These are phyloP conservation scores for Verticillium tricorpus DNA, from an alignment of 2,329 filamentous ascomycete genomes.

Conservation along the genomic window DNA sequence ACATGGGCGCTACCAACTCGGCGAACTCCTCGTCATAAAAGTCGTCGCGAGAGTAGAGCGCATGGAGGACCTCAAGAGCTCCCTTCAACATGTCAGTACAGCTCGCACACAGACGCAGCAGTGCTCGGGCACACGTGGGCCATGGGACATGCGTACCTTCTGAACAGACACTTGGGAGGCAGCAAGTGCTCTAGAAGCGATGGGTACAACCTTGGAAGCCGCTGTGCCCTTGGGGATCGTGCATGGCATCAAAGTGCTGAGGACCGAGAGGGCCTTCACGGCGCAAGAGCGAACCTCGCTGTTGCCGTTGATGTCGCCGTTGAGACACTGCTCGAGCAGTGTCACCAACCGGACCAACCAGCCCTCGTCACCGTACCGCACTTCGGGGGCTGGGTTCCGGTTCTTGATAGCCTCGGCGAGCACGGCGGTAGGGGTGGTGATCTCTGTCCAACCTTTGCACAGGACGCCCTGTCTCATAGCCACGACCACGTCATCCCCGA, in stretches of 20 bases:
- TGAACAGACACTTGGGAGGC: slow-evolving; percentile 68
- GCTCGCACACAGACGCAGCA: neutral
- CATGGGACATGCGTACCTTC: slow-evolving; percentile 46
- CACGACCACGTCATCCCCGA: slow-evolving; percentile 81
- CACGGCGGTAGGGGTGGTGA: slow-evolving; percentile 77
- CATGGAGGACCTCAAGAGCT: slow-evolving; percentile 77
- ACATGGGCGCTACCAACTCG: slow-evolving; percentile 75
- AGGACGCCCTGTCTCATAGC: slow-evolving; percentile 77
- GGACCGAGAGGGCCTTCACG: slow-evolving; percentile 69
- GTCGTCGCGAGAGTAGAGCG: slow-evolving; percentile 70
- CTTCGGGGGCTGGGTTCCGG: slow-evolving; percentile 60
- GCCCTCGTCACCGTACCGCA: slow-evolving; percentile 76
- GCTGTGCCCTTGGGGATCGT: slow-evolving; percentile 78
- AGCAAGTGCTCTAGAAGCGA: slow-evolving; percentile 67
- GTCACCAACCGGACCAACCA: slow-evolving; percentile 78
- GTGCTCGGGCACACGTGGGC: neutral
- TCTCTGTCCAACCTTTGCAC: slow-evolving; percentile 86
- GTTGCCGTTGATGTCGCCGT: slow-evolving; percentile 59
- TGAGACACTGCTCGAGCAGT: slow-evolving; percentile 70
- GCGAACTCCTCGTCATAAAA: slow-evolving; percentile 76
- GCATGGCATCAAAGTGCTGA: slow-evolving; percentile 82
- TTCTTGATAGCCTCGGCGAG: slow-evolving; percentile 73
- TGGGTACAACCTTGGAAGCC: slow-evolving; percentile 63
- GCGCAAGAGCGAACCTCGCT: slow-evolving; percentile 66
- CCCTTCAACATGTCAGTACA: slow-evolving; percentile 41